Evolutionary conservation across 2,329 filamentous ascomycete genomes (phyloP).

Genomic region (Fusarium coicis): DNA sequence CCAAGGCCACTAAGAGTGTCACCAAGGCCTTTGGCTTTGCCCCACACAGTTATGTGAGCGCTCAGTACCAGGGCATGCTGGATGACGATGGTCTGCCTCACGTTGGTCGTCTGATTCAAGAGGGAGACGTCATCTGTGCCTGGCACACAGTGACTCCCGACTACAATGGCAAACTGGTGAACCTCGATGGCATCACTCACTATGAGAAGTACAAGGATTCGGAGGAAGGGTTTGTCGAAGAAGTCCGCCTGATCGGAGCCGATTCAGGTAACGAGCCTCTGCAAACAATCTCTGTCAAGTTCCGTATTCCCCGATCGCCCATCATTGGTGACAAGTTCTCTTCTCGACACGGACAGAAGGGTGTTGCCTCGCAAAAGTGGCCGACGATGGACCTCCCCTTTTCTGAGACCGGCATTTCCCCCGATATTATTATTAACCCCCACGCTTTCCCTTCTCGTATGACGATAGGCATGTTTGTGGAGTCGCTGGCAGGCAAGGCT

Average conservation of each 20-base stretch:
- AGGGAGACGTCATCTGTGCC: slow-evolving; percentile 87
- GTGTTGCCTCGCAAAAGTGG: slow-evolving; percentile 97
- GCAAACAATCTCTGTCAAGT: slow-evolving; percentile 91
- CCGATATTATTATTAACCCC: slow-evolving; percentile 98
- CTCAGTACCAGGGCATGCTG: slow-evolving; percentile 75
- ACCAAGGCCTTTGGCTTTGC: slow-evolving; percentile 92
- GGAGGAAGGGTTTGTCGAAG: slow-evolving; percentile 89
- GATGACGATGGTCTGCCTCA: slow-evolving; percentile 90
- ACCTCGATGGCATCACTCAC: slow-evolving; percentile 85
- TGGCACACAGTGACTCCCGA: slow-evolving; percentile 90
- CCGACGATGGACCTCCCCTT: slow-evolving; percentile 95
- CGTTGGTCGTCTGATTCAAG: slow-evolving; percentile 79
- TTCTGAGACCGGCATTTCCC: slow-evolving; percentile 94
- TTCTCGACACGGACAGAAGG: slow-evolving; percentile 97
- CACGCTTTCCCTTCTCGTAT: slow-evolving; percentile 99
- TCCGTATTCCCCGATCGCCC: slow-evolving; percentile 88
- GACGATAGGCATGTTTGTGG: slow-evolving; percentile 99
- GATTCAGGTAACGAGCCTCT: slow-evolving; percentile 85
- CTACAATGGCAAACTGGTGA: slow-evolving; percentile 80
- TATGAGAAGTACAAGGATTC: slow-evolving; percentile 95
- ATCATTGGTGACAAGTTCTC: slow-evolving; percentile 99
- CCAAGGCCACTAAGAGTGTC: slow-evolving; percentile 73
- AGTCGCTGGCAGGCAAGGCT: slow-evolving; percentile 94
- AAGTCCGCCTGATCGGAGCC: slow-evolving; percentile 88
- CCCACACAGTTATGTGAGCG: slow-evolving; percentile 77